phyloP scores from a whole-genome alignment of 768 basidiomycete genomes.

The Macrocybe gigantea region DNA sequence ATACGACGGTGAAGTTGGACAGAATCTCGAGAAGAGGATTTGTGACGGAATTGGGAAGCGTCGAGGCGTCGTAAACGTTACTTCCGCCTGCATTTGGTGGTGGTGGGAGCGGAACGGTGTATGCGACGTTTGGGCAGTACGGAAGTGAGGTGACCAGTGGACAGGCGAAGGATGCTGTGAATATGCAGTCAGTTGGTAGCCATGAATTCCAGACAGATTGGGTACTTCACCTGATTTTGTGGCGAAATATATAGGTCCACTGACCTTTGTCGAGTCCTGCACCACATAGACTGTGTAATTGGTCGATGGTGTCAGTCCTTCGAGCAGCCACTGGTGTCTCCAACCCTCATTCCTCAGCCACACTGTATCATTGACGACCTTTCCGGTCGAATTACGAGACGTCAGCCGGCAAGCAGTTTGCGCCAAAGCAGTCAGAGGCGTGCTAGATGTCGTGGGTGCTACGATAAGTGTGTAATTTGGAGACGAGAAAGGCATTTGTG shows the following conservation, averaged over 20 bases:
- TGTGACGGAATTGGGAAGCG: conserved; percentile 44
- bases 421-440: conserved; percentile 33
- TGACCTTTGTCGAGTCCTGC: conserved; percentile 48
- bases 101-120: conserved; percentile 60
- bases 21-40: conserved; percentile 50
- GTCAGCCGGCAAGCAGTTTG: conserved; percentile 59
- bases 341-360: conserved; percentile 63
- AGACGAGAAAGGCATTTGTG: conserved; percentile 31
- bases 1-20: conserved; percentile 67
- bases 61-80: conserved; percentile 41
- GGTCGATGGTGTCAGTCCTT: conserved; percentile 51
- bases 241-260: conserved; percentile 61
- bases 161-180: conserved; percentile 59
- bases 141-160: conserved; percentile 65
- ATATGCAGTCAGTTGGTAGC: neutral
- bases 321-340: conserved; percentile 64
- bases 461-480: conserved; percentile 54
- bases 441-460: conserved; percentile 37
- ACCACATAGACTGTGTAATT: conserved; percentile 79
- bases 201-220: neutral
- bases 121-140: conserved; percentile 68
- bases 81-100: conserved; percentile 30
- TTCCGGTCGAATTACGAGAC: conserved; percentile 28
- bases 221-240: conserved; percentile 64
- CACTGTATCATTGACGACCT: conserved; percentile 35